These are phyloP conservation scores for Aspergillus sp. DNA, from an alignment of 2,329 filamentous ascomycete species.

Conservation along the genomic window DNA sequence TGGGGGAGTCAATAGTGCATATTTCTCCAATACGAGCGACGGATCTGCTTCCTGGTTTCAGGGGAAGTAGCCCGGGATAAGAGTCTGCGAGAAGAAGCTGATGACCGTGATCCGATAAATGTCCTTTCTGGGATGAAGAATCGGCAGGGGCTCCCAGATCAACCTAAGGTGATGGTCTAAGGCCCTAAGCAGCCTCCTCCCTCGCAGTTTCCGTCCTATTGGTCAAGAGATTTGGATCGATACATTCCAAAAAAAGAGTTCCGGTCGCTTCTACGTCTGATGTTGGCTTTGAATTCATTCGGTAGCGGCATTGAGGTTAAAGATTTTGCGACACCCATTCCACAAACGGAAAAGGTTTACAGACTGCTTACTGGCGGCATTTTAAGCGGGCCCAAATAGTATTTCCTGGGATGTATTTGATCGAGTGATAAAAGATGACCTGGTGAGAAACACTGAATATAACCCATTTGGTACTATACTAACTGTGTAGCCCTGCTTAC, in stretches of 20 bases:
- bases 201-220: neutral
- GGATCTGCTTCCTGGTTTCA: neutral
- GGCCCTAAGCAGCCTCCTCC: neutral
- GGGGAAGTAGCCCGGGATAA: neutral
- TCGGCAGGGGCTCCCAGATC: neutral
- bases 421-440: neutral
- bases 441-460: neutral
- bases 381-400: neutral
- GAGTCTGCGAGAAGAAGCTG: neutral
- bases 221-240: neutral
- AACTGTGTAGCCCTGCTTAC: neutral
- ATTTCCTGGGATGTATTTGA: neutral
- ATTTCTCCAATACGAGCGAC: neutral
- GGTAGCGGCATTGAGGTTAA: neutral
- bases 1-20: neutral
- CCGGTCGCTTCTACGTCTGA: neutral
- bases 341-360: neutral
- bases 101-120: neutral
- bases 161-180: neutral
- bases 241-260: neutral
- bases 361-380: neutral
- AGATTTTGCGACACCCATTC: neutral
- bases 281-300: neutral
- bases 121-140: neutral
- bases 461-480: neutral